phyloP scores from a whole-genome alignment of 2,329 filamentous ascomycete genomes.

The Curvularia sp. region DNA sequence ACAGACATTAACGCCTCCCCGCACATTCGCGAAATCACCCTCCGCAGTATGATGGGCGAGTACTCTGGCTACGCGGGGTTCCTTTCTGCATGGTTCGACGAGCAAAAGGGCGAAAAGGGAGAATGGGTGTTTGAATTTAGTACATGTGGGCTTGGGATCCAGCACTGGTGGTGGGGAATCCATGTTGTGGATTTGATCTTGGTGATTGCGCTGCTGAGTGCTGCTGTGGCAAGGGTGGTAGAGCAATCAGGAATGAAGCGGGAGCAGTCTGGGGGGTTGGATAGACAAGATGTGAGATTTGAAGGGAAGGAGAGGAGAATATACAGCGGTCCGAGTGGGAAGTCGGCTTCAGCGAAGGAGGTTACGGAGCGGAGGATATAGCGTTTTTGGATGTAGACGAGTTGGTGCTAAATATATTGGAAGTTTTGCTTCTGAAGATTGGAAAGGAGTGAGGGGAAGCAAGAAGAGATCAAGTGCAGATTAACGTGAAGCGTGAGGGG shows the following conservation, averaged over 20 bases:
- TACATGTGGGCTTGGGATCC: slow-evolving; percentile 79
- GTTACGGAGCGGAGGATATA: slow-evolving; percentile 8
- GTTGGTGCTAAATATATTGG: too few relatives aligned
- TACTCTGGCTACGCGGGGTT: slow-evolving; percentile 92
- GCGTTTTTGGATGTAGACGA: slow-evolving; percentile 1
- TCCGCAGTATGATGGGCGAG: slow-evolving; percentile 98
- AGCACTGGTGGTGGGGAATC: slow-evolving; percentile 93
- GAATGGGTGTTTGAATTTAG: slow-evolving; percentile 84
- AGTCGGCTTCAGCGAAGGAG: slow-evolving; percentile 3
- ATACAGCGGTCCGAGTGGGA: background rate
- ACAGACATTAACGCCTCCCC: slow-evolving; percentile 43
- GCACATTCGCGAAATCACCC: slow-evolving; percentile 85
- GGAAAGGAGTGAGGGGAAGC: background rate
- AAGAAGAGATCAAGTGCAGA: background rate
- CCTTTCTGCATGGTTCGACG: slow-evolving; percentile 88
- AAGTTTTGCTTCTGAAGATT: background rate
- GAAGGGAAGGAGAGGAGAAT: background rate
- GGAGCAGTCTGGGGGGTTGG: background rate
- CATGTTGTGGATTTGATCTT: slow-evolving; percentile 58
- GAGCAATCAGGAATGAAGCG: background rate
- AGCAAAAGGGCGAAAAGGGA: slow-evolving; percentile 70
- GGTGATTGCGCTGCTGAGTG: slow-evolving; percentile 5
- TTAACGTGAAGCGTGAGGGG: background rate
- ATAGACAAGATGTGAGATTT: background rate
- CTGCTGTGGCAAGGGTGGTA: background rate